A percentile compares a stretch with the other conserved stretches of the same genome.
phyloP scores from a whole-genome alignment of 2,329 filamentous ascomycete species.

The Bipolaris cookei region DNA sequence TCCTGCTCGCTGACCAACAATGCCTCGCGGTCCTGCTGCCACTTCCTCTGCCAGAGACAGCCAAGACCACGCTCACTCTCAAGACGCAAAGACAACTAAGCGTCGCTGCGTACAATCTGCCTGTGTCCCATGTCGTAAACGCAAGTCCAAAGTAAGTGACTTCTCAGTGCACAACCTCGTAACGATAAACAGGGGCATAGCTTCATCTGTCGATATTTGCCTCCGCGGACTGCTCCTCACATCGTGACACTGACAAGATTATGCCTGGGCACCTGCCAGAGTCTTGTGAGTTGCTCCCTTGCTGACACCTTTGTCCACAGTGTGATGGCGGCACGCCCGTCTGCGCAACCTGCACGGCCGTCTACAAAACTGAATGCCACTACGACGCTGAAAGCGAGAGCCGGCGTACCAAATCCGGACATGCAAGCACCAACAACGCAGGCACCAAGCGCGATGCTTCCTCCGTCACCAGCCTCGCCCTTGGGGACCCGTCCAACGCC shows the following conservation, averaged over 20 bases:
- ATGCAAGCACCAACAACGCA: slow-evolving; percentile 25
- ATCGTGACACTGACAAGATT: not conserved
- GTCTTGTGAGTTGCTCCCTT: slow-evolving; percentile 1
- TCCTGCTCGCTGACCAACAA: slow-evolving; percentile 22
- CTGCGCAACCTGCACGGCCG: slow-evolving; percentile 59
- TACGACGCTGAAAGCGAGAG: slow-evolving; percentile 59
- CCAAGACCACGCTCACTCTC: slow-evolving; percentile 22
- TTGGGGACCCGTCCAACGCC: slow-evolving; percentile 25
- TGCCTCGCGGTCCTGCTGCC: slow-evolving; percentile 38
- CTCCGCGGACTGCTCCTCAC: slow-evolving; percentile 29
- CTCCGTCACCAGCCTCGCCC: slow-evolving; percentile 16
- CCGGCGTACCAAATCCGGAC: slow-evolving; percentile 50
- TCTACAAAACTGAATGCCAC: slow-evolving; percentile 58
- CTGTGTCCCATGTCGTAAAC: slow-evolving; percentile 58
- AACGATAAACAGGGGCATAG: not conserved
- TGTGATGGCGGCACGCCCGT: slow-evolving; percentile 58
- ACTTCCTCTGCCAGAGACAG: slow-evolving; percentile 30
- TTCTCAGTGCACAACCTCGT: not conserved
- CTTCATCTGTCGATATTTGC: slow-evolving; percentile 16
- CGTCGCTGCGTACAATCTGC: slow-evolving; percentile 49
- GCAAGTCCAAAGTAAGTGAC: slow-evolving; percentile 56
- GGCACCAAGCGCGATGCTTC: slow-evolving; percentile 43
- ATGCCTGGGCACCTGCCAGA: slow-evolving; percentile 3
- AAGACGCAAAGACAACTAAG: slow-evolving; percentile 39
- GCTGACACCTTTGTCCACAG: slow-evolving; percentile 41